phyloP scores from a whole-genome alignment of 2,329 filamentous ascomycete species.

The Cryphonectria nitschkei region DNA sequence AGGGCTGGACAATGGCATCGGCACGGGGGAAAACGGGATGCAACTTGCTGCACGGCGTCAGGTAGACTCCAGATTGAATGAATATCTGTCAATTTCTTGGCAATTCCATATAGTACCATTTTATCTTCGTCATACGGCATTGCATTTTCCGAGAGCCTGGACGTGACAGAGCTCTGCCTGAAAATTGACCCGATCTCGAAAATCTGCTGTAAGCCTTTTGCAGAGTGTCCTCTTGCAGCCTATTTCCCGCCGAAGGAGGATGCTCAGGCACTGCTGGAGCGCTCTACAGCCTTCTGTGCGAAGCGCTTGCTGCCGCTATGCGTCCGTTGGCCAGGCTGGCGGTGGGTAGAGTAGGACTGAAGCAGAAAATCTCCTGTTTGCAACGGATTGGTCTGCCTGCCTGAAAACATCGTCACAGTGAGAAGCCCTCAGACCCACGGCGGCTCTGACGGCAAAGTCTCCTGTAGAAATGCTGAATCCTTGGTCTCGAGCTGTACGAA shows the following conservation, averaged over 20 bases:
- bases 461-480: background rate
- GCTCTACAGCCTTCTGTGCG: background rate
- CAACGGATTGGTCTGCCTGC: background rate
- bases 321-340: background rate
- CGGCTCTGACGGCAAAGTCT: background rate
- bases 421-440: background rate
- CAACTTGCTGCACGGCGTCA: constrained; percentile 25
- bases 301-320: background rate
- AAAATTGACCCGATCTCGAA: background rate
- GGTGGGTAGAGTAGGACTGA: background rate
- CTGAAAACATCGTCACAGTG: background rate
- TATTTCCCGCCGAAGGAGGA: background rate
- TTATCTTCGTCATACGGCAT: background rate
- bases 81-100: background rate
- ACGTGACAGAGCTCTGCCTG: background rate
- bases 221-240: background rate
- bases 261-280: background rate
- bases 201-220: background rate
- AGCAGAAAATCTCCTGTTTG: background rate
- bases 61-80: constrained; percentile 23
- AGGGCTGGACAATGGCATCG: constrained; percentile 4
- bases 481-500: background rate
- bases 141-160: background rate
- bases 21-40: background rate
- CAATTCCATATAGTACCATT: background rate